Evolutionary conservation across 2,329 filamentous ascomycete genomes (phyloP), one percentile per base, ranked within the genome.

Genomic region (Penicillium sp.): DNA sequence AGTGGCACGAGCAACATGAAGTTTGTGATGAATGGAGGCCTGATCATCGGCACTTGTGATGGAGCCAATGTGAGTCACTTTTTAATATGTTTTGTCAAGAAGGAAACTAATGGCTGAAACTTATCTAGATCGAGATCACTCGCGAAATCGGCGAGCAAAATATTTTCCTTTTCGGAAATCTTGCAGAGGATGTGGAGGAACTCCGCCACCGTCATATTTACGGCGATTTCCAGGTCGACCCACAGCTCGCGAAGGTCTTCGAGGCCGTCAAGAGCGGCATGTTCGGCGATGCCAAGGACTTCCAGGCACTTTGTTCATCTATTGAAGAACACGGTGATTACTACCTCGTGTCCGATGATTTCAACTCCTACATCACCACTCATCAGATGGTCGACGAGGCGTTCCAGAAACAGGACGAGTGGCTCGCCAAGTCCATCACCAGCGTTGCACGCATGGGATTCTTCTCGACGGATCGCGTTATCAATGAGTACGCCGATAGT

Each of bases 1-100:
- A 86, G 82, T 62, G 93, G 93, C 62, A 96, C 92, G 13, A 96
- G 91, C 71, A 99, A 99, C 85, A 99, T 99, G 95, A 99, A 99
- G 78, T 99, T 99, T 75, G 95, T 97, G 14, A 83, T 99, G 70
- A 99, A 98, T 69, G 95, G 95, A 63, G 95, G 95, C 62, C 82
- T 99, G 60, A 96, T 99, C 70, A 99, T 99, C 67, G 95, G 95
- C 67, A 99, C 95, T 21, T 97, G 93, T 73, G 95, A 99, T 70
- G 95, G 95, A 72, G 95, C 95, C 62, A 99, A 99, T 72, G 92
- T 95, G 83, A 83, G 88, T 81, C 13, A 43, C 26, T 14, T 27
- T 13, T 13, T 23, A 35, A 21, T 37, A 35, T 43, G 14, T 37
- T 23, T 25, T 10, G 39, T 23, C 11, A 42, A 23, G 37, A 13